phyloP scores from a whole-genome alignment of 805 yeast genomes.

The Kockiozyma suomiensis region DNA sequence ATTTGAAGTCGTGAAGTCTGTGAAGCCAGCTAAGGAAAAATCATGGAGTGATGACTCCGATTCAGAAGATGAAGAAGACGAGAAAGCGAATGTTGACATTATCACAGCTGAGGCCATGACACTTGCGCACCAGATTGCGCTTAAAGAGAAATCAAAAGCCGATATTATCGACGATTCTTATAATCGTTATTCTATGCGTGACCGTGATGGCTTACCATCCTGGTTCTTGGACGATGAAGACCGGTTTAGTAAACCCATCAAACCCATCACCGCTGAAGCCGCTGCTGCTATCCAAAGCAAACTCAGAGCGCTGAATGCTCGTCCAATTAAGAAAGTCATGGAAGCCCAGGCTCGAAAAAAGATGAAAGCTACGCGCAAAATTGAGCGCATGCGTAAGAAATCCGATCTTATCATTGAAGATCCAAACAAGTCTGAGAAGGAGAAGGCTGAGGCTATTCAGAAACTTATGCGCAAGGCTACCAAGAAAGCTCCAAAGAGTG shows the following conservation, averaged over 20 bases:
- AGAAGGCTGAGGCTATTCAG: constrained; percentile 90
- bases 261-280: constrained; percentile 96
- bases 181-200: constrained; percentile 89
- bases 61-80: constrained; percentile 31
- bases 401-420: constrained; percentile 90
- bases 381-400: constrained; percentile 89
- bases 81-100: constrained; percentile 61
- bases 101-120: constrained; percentile 98
- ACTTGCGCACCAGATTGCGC: constrained; percentile 90
- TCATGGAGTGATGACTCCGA: constrained; percentile 43
- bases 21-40: constrained; percentile 4
- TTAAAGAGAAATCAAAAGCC: constrained; percentile 76
- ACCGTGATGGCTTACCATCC: constrained; percentile 86
- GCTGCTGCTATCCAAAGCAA: constrained; percentile 75
- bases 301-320: constrained; percentile 80
- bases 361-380: constrained; percentile 82
- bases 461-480: constrained; percentile 79
- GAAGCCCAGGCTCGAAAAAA: constrained; percentile 97
- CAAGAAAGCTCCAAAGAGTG: constrained; percentile 66
- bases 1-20: constrained; percentile 26
- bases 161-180: constrained; percentile 91
- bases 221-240: constrained; percentile 96
- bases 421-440: constrained; percentile 81
- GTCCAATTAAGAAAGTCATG: constrained; percentile 98
- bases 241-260: constrained; percentile 75